Percentiles rank a stretch among this genome's conserved stretches.
Evolutionary conservation across 1,284 basidiomycete species (phyloP).

Genomic region (Cystobasidiaceae sp.): DNA sequence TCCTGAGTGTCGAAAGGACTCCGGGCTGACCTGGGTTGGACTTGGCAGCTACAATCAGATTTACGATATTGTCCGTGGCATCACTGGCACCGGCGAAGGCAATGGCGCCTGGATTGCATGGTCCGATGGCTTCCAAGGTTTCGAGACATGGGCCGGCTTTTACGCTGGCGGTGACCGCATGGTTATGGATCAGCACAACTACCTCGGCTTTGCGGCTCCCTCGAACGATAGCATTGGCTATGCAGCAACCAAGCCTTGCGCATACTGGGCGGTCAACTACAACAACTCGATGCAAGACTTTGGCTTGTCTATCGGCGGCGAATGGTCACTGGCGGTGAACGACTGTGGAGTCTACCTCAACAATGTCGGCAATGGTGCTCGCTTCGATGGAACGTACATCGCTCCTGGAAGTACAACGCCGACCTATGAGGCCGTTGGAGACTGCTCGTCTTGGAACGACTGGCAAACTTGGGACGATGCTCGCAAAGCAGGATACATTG

Average conservation of each 20-base stretch:
- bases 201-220: conserved; percentile 38
- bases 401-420: conserved; percentile 30
- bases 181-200: conserved; percentile 64
- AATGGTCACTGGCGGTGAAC: conserved; percentile 41
- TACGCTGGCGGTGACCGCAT: conserved; percentile 63
- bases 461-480: conserved; percentile 30
- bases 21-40: background rate
- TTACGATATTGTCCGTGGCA: conserved; percentile 53
- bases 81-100: conserved; percentile 45
- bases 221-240: conserved; percentile 33
- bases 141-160: conserved; percentile 39
- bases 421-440: conserved; percentile 31
- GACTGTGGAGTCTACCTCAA: conserved; percentile 42
- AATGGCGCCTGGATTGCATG: conserved; percentile 41
- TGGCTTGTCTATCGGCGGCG: conserved; percentile 46
- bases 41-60: conserved; percentile 47
- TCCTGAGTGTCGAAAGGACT: too few species aligned
- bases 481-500: conserved; percentile 19
- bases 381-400: conserved; percentile 43
- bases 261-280: conserved; percentile 38
- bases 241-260: conserved; percentile 39
- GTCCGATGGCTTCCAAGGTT: conserved; percentile 42
- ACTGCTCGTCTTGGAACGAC: conserved; percentile 38
- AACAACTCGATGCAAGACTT: conserved; percentile 39
- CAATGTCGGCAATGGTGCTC: conserved; percentile 39